These are phyloP conservation scores for Alternaria viburni DNA, from an alignment of 2,329 filamentous ascomycete genomes.

Conservation along the genomic window DNA sequence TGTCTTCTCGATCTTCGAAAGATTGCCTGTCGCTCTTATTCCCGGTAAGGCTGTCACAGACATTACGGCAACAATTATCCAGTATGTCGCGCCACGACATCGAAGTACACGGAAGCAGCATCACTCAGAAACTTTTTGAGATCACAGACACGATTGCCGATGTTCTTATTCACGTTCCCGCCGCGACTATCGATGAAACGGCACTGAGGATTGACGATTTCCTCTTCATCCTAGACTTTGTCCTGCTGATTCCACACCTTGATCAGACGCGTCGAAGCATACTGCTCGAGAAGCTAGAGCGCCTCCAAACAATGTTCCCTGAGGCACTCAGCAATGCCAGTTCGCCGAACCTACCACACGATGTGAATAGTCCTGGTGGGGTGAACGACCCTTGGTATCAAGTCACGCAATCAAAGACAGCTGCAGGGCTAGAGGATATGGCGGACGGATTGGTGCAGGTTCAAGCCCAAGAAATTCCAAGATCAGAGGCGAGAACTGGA, in stretches of 20 bases:
- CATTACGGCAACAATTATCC: slow-evolving; percentile 52
- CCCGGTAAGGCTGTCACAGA: slow-evolving; percentile 53
- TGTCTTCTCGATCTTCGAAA: slow-evolving; percentile 49
- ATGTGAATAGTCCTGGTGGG: slow-evolving; percentile 32
- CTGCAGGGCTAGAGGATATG: slow-evolving; percentile 30
- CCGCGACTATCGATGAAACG: slow-evolving; percentile 55
- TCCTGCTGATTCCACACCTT: slow-evolving; percentile 58
- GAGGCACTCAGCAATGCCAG: slow-evolving; percentile 42
- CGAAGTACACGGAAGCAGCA: slow-evolving; percentile 62
- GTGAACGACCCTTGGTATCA: slow-evolving; percentile 44
- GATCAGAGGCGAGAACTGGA: slow-evolving; percentile 19
- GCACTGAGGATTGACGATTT: slow-evolving; percentile 61
- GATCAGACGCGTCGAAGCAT: slow-evolving; percentile 56
- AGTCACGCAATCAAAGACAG: slow-evolving; percentile 44
- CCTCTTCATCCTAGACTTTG: slow-evolving; percentile 58
- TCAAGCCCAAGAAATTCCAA: slow-evolving; percentile 14
- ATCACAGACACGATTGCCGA: slow-evolving; percentile 66
- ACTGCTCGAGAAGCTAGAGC: slow-evolving; percentile 51
- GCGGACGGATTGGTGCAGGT: slow-evolving; percentile 17
- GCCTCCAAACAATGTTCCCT: slow-evolving; percentile 45
- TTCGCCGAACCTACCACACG: slow-evolving; percentile 39
- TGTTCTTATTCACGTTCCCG: slow-evolving; percentile 60
- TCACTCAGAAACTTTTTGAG: slow-evolving; percentile 66
- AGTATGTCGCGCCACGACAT: slow-evolving; percentile 56
- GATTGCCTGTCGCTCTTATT: slow-evolving; percentile 53